A percentile compares a stretch with the other conserved stretches of the same genome.
phyloP scores from a whole-genome alignment of 2,329 filamentous ascomycete genomes.

The Pyrenophora seminiperda region DNA sequence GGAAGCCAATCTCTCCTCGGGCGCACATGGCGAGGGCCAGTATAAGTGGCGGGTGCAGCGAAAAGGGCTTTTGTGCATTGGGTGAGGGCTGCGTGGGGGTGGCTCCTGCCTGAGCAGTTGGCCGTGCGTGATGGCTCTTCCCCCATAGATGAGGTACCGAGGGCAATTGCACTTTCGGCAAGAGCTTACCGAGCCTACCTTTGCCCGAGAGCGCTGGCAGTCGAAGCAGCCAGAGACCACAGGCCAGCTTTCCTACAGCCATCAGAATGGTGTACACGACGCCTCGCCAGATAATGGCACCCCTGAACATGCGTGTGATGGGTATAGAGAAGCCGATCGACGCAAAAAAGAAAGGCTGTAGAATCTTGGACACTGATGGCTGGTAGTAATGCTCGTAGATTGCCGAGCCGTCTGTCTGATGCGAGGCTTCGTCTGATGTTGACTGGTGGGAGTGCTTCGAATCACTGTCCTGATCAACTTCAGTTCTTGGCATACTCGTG shows the following conservation, averaged over 20 bases:
- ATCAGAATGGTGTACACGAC: constrained; percentile 75
- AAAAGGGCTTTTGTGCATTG: constrained; percentile 57
- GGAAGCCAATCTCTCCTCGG: constrained; percentile 78
- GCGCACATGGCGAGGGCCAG: constrained; percentile 74
- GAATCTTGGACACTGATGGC: constrained; percentile 55
- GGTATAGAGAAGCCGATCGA: constrained; percentile 80
- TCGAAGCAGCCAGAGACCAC: constrained; percentile 51
- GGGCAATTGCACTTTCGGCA: constrained; percentile 24
- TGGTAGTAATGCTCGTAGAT: constrained; percentile 57
- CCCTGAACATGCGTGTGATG: constrained; percentile 70
- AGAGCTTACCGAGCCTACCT: constrained; percentile 4
- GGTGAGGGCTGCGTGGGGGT: constrained; percentile 9
- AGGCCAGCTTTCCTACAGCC: constrained; percentile 56
- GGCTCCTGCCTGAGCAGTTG: constrained; percentile 1
- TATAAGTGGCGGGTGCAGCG: constrained; percentile 69
- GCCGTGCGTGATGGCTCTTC: constrained; percentile 14
- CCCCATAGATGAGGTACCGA: constrained; percentile 34
- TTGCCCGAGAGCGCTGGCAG: constrained; percentile 31
- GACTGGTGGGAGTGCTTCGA: no score
- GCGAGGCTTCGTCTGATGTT: no score
- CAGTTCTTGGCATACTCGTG: no score
- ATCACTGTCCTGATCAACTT: no score
- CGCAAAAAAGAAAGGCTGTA: constrained; percentile 76
- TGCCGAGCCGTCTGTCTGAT: constrained; percentile 23
- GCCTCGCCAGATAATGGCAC: constrained; percentile 71